These are phyloP conservation scores for Canna indica DNA, from an alignment of 176 grass and related monocot genomes.

Conservation along the genomic window DNA sequence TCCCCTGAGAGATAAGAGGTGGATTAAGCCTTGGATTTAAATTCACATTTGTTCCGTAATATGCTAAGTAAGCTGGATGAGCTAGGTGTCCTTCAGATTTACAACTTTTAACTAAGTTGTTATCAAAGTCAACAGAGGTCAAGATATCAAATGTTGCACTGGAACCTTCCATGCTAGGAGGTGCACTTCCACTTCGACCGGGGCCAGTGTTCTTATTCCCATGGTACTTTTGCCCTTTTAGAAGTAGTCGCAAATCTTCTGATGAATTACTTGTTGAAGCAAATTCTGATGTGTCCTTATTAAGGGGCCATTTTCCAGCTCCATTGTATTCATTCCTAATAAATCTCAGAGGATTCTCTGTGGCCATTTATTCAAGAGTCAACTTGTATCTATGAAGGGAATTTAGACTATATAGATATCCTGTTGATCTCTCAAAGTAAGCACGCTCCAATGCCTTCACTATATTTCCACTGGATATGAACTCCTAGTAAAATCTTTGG, in stretches of 20 bases:
- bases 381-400: neutral
- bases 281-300: constrained; percentile 39
- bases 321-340: constrained; percentile 30
- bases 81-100: constrained; percentile 44
- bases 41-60: constrained; percentile 82
- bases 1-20: constrained; percentile 66
- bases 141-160: constrained; percentile 54
- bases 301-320: constrained; percentile 44
- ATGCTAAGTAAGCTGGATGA: constrained; percentile 75
- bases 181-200: constrained; percentile 83
- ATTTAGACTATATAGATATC: neutral
- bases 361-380: constrained; percentile 58
- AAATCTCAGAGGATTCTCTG: constrained; percentile 65
- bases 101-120: constrained; percentile 33
- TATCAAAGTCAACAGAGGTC: constrained; percentile 34
- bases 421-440: neutral
- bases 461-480: neutral
- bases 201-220: constrained; percentile 45
- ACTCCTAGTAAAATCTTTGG: neutral
- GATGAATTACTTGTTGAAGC: constrained; percentile 35
- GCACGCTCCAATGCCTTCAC: neutral
- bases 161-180: constrained; percentile 94
- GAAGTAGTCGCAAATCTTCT: constrained; percentile 55
- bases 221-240: constrained; percentile 36
- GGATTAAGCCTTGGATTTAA: constrained; percentile 93